A percentile compares a stretch with the other conserved stretches of the same genome.
phyloP scores from a whole-genome alignment of 2,329 filamentous ascomycete species.

The Ambrosiella cleistominuta region DNA sequence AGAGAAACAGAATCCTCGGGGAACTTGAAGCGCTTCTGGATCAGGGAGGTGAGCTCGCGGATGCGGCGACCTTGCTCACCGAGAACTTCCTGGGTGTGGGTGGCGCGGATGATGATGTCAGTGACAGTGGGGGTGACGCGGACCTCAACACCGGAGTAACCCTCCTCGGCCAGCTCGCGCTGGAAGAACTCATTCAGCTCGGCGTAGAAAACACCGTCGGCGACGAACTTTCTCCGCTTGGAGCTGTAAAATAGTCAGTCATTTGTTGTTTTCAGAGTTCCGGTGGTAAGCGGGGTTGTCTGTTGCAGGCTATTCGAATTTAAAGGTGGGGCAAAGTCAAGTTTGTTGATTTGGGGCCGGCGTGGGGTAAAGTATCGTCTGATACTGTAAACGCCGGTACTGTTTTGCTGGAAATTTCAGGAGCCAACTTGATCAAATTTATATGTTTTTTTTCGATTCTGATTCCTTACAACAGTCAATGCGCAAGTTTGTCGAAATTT shows the following conservation, averaged over 20 bases:
- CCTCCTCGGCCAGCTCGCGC: constrained; percentile 98
- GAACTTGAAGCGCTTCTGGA: constrained; percentile 99
- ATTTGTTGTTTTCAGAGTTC: background rate
- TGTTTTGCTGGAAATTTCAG: no score
- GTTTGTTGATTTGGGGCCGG: no score
- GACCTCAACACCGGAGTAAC: constrained; percentile 99
- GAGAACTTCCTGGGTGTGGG: constrained; percentile 99
- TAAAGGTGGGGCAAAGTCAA: background rate
- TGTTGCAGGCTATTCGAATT: background rate
- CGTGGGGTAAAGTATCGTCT: no score
- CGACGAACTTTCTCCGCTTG: constrained; percentile 88
- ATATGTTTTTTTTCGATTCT: background rate
- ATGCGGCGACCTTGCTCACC: constrained; percentile 99
- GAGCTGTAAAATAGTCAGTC: constrained; percentile 36
- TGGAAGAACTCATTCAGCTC: constrained; percentile 99
- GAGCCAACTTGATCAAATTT: no score
- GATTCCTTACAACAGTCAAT: background rate
- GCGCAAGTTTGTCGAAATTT: background rate
- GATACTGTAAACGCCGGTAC: no score
- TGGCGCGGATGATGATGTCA: constrained; percentile 99
- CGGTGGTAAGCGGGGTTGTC: background rate
- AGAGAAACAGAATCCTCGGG: constrained; percentile 99
- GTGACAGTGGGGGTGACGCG: constrained; percentile 98
- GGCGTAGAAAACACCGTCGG: constrained; percentile 99
- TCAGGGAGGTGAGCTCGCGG: constrained; percentile 98